Conservation (phyloP, 2,329 filamentous ascomycete species). For the Xylaria sp. region DNA sequence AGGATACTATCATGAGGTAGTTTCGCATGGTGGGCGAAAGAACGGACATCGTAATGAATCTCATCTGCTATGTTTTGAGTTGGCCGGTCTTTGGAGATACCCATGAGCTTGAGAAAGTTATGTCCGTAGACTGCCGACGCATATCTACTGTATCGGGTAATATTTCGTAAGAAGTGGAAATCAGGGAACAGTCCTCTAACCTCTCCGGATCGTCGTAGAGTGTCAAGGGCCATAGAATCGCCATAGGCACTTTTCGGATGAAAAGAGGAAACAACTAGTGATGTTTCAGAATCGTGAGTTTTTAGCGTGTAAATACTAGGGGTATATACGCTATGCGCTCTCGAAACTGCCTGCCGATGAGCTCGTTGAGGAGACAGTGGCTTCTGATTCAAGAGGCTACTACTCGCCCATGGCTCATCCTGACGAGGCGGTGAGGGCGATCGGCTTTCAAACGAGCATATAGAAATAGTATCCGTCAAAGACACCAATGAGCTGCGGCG, state of each 20-base stretch:
- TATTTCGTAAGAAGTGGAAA: constrained; percentile 68
- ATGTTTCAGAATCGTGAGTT: constrained; percentile 65
- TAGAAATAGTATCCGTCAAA: constrained; percentile 64
- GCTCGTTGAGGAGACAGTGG: constrained; percentile 39
- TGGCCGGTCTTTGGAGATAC: constrained; percentile 64
- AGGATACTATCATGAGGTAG: constrained; percentile 68
- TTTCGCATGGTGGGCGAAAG: constrained; percentile 71
- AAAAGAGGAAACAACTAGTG: constrained; percentile 61
- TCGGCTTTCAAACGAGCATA: constrained; percentile 58
- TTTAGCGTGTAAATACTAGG: constrained; percentile 70
- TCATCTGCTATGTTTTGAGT: constrained; percentile 55
- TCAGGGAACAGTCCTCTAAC: constrained; percentile 69
- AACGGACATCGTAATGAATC: constrained; percentile 68
- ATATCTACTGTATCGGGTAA: constrained; percentile 72
- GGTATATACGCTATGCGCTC: constrained; percentile 49
- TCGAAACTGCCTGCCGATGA: constrained; percentile 48
- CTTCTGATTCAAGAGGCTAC: constrained; percentile 32
- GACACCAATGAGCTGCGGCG: constrained; percentile 66
- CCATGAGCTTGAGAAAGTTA: constrained; percentile 70
- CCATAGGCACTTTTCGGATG: constrained; percentile 60
- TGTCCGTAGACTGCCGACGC: constrained; percentile 74
- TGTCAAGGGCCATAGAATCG: constrained; percentile 59
- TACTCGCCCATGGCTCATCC: background rate
- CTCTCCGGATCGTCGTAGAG: constrained; percentile 61
- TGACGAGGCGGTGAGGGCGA: constrained; percentile 54